These are phyloP conservation scores for Neopestalotiopsis sp. DNA, from an alignment of 2,329 filamentous ascomycete genomes.

Conservation along the genomic window DNA sequence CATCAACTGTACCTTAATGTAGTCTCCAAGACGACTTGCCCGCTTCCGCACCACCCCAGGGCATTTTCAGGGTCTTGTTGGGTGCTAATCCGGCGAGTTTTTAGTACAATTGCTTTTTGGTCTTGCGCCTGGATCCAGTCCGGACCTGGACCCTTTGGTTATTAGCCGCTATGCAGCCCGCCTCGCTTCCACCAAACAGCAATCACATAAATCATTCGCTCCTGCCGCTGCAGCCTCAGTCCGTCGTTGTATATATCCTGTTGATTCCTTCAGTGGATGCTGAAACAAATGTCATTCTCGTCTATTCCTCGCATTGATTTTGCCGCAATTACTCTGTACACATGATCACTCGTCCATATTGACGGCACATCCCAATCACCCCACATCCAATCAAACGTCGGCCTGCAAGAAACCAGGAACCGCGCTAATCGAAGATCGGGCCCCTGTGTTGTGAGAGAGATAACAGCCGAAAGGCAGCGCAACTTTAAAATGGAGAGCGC, in stretches of 20 bases:
- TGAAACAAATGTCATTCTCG: background rate
- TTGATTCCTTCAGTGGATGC: background rate
- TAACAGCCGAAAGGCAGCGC: conserved; percentile 7
- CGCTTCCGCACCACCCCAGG: background rate
- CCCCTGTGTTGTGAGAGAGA: conserved; percentile 14
- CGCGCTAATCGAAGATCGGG: conserved; percentile 15
- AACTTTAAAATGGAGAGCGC: conserved; percentile 11
- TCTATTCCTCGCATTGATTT: conserved; percentile 3
- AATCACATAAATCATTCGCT: background rate
- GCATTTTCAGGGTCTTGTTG: background rate
- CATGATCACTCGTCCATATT: conserved; percentile 3
- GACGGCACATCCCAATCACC: background rate
- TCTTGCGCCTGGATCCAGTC: background rate
- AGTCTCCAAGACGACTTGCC: background rate
- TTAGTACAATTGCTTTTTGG: background rate
- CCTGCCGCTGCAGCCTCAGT: background rate
- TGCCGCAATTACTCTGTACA: background rate
- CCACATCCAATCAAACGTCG: conserved; percentile 14
- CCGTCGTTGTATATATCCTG: background rate
- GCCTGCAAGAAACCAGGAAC: conserved; percentile 1
- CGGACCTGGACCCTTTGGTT: background rate
- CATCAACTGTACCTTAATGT: background rate
- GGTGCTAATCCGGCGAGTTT: background rate
- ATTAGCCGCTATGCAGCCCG: conserved; percentile 7
- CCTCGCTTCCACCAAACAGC: background rate